Base-by-base conservation (phyloP, 1,284 basidiomycete species). In the Mycosarcoma mackinlayi region DNA sequence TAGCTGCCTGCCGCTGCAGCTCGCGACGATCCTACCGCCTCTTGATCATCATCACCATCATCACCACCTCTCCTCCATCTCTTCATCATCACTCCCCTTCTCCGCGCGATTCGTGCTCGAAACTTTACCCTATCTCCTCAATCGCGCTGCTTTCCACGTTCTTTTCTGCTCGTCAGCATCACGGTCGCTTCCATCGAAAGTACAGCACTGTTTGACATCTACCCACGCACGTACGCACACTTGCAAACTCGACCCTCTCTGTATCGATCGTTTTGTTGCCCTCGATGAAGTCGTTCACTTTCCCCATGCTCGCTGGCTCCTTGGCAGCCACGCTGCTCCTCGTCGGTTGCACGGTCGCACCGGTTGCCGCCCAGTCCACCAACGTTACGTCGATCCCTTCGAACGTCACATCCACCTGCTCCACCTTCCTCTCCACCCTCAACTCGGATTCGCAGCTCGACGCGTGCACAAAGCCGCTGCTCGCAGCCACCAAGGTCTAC, bases 391-490 rank as follows among this genome's bases (percentile, higher is more conserved):
- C 50, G 31, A 77, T 77, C 48, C 75, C 75, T 31, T 48, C 63
- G 28, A 47, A 57, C 57, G 38, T 69, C 51, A 64, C 64, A 37
- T 18, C 53, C 16, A 37, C 34, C 27, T 78, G 76, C 45, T 27
- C 42, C 5, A 54, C 50, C 41, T 77, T 77, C 64, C 52, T 78
- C 39, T 52, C 57, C 33, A 56, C 53, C 0, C 63, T 78, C 53
- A 77, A 78, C 62, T 51, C 68, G 13, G 76, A 78, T 42, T 19
- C 56, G 7, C 44, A 49, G 38, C 62, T 78, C 47, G 45, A 57
- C 25, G 49, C 61, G 0, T 78, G 76, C 67, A 78, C 74, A 19
- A 60, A 65, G 25, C 76, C 76, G 9, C 60, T 78, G 4, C 58
- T 77, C 30, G 46, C 50, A 13, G 75, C 76, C 21, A 75, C 69